phyloP scores from a whole-genome alignment of 306 rosid genomes.

The Dalbergia cochinchinensis region DNA sequence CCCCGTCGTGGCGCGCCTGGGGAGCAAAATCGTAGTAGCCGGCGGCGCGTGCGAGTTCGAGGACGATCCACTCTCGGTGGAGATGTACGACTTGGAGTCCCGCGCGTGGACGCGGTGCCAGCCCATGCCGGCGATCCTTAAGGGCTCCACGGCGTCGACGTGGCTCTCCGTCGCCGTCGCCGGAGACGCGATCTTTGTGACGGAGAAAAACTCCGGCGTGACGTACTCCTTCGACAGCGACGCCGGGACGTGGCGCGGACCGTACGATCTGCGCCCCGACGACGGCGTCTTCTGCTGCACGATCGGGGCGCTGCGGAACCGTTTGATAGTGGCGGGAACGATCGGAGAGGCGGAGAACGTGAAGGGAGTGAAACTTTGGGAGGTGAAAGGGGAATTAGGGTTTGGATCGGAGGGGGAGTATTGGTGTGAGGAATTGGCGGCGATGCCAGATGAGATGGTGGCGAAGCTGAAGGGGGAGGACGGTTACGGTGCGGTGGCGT shows the following conservation, averaged over 20 bases:
- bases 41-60: constrained; percentile 70
- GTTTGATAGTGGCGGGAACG: constrained; percentile 57
- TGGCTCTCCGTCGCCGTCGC: constrained; percentile 64
- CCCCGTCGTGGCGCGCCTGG: constrained; percentile 64
- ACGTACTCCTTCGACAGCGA: constrained; percentile 57
- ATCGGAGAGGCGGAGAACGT: constrained; percentile 58
- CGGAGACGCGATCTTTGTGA: constrained; percentile 48
- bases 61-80: constrained; percentile 69
- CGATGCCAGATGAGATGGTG: constrained; percentile 61
- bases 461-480: constrained; percentile 56
- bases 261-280: constrained; percentile 52
- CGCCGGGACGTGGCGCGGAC: constrained; percentile 66
- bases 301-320: constrained; percentile 41
- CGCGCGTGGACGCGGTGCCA: constrained; percentile 55
- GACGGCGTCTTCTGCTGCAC: constrained; percentile 32
- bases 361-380: constrained; percentile 61
- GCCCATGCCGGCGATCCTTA: constrained; percentile 60
- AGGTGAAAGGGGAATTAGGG: constrained; percentile 50
- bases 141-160: constrained; percentile 55
- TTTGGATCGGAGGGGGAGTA: constrained; percentile 12
- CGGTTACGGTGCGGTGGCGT: constrained; percentile 31
- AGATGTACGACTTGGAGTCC: constrained; percentile 50
- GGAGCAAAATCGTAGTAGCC: constrained; percentile 47
- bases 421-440: constrained; percentile 47
- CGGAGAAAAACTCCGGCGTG: constrained; percentile 54